Evolutionary conservation across 2,329 filamentous ascomycete species (phyloP), one percentile per base, ranked within the genome.

Genomic region (Podosphaera xanthii): DNA sequence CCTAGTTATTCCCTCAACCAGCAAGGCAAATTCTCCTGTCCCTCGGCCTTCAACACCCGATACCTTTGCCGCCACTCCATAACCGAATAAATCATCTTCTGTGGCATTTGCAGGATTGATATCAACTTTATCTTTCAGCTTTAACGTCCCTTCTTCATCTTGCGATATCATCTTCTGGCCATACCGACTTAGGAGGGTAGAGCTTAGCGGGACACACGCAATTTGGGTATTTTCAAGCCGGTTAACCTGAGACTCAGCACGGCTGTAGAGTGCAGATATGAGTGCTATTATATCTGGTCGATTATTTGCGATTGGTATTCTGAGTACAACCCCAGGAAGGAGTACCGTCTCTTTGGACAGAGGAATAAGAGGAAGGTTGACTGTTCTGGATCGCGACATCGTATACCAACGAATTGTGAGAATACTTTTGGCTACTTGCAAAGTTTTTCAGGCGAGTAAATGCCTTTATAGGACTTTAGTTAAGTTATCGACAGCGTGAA

Each of bases 211-310:
- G 59, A 97, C 82, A 70, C 91, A 97, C 58, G 86, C 88, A 64
- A 97, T 83, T 7, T 86, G 83, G 65, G 95, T 81, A 64, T 76
- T 75, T 64, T 82, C 79, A 67, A 83, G 76, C 62, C 78, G 75
- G 64, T 81, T 76, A 64, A 83, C 79, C 66, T 82, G 83, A 48
- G 80, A 79, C 40, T 85, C 77, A 35, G 83, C 83, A 65, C 83
- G 82, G 67, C 86, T 86, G 72, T 94, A 91, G 61, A 95, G 80
- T 65, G 84, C 83, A 30, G 89, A 86, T 60, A 98, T 81, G 52
- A 97, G 80, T 57, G 91, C 86, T 58, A 88, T 84, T 64, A 97
- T 84, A 71, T 97, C 92, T 64, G 87, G 82, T 58, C 91, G 87
- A 70, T 84, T 77, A 44, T 77, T 83, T 48, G 84, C 81, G 58